Evolutionary conservation across 345 rosid genomes (phyloP).

Genomic region (Populus davidiana): DNA sequence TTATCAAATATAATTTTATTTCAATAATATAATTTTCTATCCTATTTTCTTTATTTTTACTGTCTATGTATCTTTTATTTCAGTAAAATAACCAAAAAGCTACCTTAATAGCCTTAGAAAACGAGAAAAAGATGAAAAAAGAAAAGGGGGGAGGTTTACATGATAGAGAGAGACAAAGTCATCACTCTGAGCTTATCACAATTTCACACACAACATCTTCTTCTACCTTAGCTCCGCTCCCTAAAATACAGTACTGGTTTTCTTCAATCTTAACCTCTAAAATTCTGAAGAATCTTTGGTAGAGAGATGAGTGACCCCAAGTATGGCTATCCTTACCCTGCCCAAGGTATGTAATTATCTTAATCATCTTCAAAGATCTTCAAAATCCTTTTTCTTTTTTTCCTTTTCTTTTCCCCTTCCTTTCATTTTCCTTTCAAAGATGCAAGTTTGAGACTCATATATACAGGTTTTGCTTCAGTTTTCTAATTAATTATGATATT

Average conservation of each 20-base stretch:
- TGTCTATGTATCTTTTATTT: too few species aligned
- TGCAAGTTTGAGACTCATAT: neutral
- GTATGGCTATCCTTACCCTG: conserved; percentile 34
- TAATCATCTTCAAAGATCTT: too few species aligned
- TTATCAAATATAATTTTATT: too few species aligned
- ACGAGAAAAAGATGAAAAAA: too few species aligned
- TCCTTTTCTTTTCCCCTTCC: neutral
- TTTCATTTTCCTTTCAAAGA: neutral
- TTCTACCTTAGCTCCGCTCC: neutral
- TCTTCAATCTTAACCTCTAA: neutral
- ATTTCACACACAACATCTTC: neutral
- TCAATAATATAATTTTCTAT: too few species aligned
- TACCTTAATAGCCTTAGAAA: too few species aligned
- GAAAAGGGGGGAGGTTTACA: too few species aligned
- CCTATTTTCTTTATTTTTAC: too few species aligned
- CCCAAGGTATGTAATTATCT: conserved; percentile 17
- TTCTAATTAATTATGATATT: neutral
- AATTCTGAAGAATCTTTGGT: neutral
- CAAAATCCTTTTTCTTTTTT: neutral
- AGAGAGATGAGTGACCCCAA: conserved; percentile 27
- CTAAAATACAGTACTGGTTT: neutral
- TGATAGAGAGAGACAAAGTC: too few species aligned
- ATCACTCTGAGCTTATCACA: neutral
- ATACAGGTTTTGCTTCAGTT: neutral
- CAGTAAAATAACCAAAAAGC: too few species aligned